A percentile compares a stretch with the other conserved stretches of the same genome.
Conservation (phyloP, 2,329 filamentous ascomycete genomes). For the Botrytis byssoidea region DNA sequence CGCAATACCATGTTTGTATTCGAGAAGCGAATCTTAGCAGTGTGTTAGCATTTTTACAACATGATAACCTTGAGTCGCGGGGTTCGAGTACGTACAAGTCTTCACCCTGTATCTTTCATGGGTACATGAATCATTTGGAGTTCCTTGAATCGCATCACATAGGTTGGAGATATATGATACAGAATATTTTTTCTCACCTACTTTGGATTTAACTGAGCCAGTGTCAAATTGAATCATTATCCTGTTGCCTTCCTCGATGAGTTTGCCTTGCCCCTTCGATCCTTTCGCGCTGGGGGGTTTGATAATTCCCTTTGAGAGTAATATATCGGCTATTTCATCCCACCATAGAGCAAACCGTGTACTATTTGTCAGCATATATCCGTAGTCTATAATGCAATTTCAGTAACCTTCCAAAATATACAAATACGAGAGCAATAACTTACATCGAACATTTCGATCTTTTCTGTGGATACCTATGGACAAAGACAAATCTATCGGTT, state of each 20-base stretch:
- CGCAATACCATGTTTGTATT: background rate
- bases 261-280: background rate
- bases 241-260: background rate
- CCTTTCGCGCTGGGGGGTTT: background rate
- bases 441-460: background rate
- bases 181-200: background rate
- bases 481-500: too few relatives aligned
- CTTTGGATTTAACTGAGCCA: background rate
- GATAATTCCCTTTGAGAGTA: background rate
- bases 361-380: background rate
- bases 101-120: background rate
- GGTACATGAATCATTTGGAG: background rate
- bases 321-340: background rate
- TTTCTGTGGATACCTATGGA: background rate
- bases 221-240: background rate
- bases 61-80: background rate
- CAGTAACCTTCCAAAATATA: background rate
- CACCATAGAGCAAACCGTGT: background rate
- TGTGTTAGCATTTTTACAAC: background rate
- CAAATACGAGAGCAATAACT: background rate
- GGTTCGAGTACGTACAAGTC: background rate
- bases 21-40: background rate
- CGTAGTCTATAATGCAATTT: background rate
- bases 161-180: background rate
- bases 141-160: background rate